Base-by-base conservation (phyloP, 768 basidiomycete species). In the Steccherinum ochraceum region DNA sequence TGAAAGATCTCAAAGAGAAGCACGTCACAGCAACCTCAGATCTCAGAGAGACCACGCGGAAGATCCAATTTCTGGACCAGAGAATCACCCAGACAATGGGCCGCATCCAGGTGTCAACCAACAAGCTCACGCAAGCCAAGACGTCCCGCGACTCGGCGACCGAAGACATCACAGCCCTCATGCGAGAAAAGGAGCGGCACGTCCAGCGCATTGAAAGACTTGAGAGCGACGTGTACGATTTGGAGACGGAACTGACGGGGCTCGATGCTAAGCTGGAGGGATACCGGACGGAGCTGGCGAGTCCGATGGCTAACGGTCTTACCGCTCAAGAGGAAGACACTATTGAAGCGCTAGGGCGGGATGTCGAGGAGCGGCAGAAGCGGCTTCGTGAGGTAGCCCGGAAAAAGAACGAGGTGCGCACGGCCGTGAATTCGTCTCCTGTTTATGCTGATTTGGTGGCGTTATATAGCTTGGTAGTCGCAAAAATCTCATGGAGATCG, bases 401-500 rank as follows among this genome's bases (percentile, higher is more conserved):
- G 63, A 71, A 68, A 43, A 84, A 83, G 61, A 79, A 82, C 44
- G 80, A 90, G 73, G 92, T 91, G 49, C 30, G 83, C 63, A 5
- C 35, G 3, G 23, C 2, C 16, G 13, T 12, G 2, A 20, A 35
- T 2, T 45, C 21, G 41, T 18, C 19, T 23, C 10, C 5, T 19
- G 5, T 5, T 43, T 5, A 43, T 43, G n/a, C 41, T 43, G 41
- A 43, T 43, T 11, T 10, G 10, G 41, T 7, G 7, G 10, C 41
- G 19, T 7, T 43, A 2, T 35, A 24, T 30, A 59, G 53, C 44
- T 59, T 40, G 51, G 89, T 39, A 78, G 81, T 12, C 76, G 75
- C 56, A 93, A 90, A 69, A 89, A 86, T 61, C 68, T 84, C 3
- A 68, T 96, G 24, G 93, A 96, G 63, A 94, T 96, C 49, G 95